These are phyloP conservation scores for Penicillium roqueforti DNA, from an alignment of 495 filamentous ascomycete genomes.

Conservation along the genomic window DNA sequence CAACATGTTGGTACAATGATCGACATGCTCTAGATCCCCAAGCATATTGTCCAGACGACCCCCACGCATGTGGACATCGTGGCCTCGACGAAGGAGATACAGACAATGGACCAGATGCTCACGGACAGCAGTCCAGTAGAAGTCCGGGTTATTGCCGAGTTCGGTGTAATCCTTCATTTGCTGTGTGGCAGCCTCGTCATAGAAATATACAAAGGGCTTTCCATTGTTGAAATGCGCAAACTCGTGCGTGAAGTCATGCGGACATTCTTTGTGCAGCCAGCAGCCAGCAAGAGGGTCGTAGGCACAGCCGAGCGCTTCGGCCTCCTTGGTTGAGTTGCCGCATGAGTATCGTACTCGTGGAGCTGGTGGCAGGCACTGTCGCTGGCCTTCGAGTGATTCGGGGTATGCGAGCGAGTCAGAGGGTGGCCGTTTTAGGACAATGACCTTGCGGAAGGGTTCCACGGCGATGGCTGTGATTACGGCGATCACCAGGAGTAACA, in stretches of 20 bases:
- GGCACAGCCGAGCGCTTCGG: constrained; percentile 7
- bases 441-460: constrained; percentile 10
- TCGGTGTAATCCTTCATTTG: constrained; percentile 16
- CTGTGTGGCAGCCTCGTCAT: constrained; percentile 12
- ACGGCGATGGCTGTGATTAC: constrained; percentile 9
- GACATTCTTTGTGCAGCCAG: constrained; percentile 15
- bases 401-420: neutral
- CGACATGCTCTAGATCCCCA: constrained; percentile 15
- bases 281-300: constrained; percentile 16
- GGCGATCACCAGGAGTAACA: constrained; percentile 5
- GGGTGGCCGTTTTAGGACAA: constrained; percentile 3
- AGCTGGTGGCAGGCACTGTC: constrained; percentile 9
- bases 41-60: constrained; percentile 15
- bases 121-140: constrained; percentile 14
- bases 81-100: constrained; percentile 13
- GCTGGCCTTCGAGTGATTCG: neutral
- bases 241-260: constrained; percentile 8
- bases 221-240: constrained; percentile 15
- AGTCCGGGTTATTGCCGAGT: constrained; percentile 9
- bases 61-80: constrained; percentile 17
- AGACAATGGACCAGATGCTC: constrained; percentile 17
- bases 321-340: constrained; percentile 15
- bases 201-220: constrained; percentile 16
- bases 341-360: constrained; percentile 9
- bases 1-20: constrained; percentile 16